Conservation (phyloP, 441 rosid genomes). For the Erodium moschatum region DNA sequence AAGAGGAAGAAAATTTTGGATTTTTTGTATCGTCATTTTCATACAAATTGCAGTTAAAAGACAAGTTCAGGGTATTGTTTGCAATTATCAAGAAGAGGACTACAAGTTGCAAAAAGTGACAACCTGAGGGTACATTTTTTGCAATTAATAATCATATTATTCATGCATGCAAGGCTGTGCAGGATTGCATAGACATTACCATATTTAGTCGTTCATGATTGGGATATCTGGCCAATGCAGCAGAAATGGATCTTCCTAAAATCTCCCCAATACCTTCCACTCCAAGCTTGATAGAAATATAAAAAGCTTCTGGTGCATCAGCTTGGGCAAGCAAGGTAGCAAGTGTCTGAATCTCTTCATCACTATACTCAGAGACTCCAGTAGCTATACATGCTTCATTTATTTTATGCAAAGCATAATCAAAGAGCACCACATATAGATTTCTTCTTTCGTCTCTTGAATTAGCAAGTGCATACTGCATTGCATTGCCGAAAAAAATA, state of each 20-base stretch:
- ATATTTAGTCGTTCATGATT: constrained; percentile 69
- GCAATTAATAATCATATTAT: background rate
- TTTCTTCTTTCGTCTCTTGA: constrained; percentile 89
- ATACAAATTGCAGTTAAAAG: too few relatives aligned
- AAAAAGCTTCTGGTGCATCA: constrained; percentile 93
- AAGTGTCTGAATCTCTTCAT: constrained; percentile 84
- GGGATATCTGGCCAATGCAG: constrained; percentile 69
- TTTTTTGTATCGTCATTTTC: too few relatives aligned
- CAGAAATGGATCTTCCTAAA: constrained; percentile 78
- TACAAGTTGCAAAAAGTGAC: too few relatives aligned
- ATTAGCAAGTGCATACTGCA: constrained; percentile 86
- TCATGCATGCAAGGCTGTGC: background rate
- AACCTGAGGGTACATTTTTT: too few relatives aligned
- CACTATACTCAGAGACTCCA: constrained; percentile 78
- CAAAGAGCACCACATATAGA: constrained; percentile 79
- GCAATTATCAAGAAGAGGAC: too few relatives aligned
- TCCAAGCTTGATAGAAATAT: constrained; percentile 90
- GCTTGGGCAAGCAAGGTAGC: constrained; percentile 77
- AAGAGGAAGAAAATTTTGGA: too few relatives aligned
- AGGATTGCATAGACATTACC: constrained; percentile 38
- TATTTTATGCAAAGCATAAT: constrained; percentile 76
- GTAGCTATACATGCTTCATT: constrained; percentile 65
- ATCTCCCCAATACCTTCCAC: constrained; percentile 93
- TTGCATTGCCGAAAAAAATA: constrained; percentile 9
- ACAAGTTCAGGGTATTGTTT: too few relatives aligned